A percentile compares a stretch with the other conserved stretches of the same genome.
Evolutionary conservation across 257 asterid genomes (phyloP).

Genomic region (Jasminum sambac): DNA sequence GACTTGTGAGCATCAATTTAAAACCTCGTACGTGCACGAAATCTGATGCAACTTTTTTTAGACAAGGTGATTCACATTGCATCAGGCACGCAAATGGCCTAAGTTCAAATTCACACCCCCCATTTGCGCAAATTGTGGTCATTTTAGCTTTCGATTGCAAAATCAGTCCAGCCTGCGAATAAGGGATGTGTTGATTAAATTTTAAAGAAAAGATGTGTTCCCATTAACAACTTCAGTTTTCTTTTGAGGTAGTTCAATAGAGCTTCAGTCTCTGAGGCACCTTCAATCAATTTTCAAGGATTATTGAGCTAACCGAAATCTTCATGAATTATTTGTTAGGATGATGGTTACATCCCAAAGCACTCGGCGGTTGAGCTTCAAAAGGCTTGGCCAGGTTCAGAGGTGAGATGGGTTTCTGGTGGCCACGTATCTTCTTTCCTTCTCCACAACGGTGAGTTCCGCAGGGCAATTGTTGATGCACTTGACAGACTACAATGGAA

Average conservation of each 20-base stretch:
- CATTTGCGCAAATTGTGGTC: not conserved
- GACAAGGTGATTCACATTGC: not conserved
- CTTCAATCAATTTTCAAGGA: not conserved
- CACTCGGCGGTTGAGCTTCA: constrained; percentile 89
- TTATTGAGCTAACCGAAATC: constrained; percentile 4
- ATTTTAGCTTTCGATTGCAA: not conserved
- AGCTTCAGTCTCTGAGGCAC: not conserved
- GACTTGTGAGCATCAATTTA: not conserved
- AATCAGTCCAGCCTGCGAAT: not conserved
- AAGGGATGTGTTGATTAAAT: not conserved
- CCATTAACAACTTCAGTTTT: not conserved
- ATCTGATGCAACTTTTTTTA: not conserved
- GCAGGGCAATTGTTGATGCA: constrained; percentile 82
- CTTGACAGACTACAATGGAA: constrained; percentile 80
- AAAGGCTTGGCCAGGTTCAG: constrained; percentile 98
- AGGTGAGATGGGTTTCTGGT: constrained; percentile 94
- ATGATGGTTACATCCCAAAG: constrained; percentile 91
- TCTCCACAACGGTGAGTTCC: constrained; percentile 74
- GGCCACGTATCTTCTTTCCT: constrained; percentile 94
- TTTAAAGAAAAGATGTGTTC: not conserved
- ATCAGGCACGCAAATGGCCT: not conserved
- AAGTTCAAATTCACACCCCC: not conserved
- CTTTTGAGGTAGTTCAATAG: not conserved
- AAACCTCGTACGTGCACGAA: not conserved
- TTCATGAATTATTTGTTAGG: constrained; percentile 38